Evolutionary conservation across 768 basidiomycete genomes (phyloP).

Genomic region (Gelatoporia subvermispora): DNA sequence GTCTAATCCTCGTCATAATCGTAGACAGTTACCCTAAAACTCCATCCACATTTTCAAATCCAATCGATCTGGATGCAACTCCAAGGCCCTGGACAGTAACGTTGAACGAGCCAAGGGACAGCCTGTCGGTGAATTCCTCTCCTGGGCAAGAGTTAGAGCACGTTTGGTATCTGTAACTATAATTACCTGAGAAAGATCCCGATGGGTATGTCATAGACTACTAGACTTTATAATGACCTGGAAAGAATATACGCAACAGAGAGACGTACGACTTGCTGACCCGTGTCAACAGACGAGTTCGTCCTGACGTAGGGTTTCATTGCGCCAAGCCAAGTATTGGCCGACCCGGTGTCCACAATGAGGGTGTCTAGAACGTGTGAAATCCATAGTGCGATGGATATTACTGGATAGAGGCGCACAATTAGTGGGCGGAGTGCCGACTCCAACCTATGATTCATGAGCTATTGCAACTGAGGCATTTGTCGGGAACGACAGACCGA

Average conservation of each 20-base stretch:
- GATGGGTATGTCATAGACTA: constrained; percentile 11
- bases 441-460: constrained; percentile 10
- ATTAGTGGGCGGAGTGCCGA: constrained; percentile 16
- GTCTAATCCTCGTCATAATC: background rate
- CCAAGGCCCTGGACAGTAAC: constrained; percentile 59
- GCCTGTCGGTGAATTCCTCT: constrained; percentile 39
- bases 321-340: constrained; percentile 24
- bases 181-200: constrained; percentile 4
- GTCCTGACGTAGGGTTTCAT: constrained; percentile 11
- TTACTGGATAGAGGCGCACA: constrained; percentile 4
- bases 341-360: constrained; percentile 18
- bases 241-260: background rate
- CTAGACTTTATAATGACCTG: background rate
- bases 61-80: constrained; percentile 42
- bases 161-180: background rate
- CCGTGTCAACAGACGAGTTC: constrained; percentile 13
- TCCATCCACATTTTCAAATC: constrained; percentile 48
- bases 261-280: constrained; percentile 14
- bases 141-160: background rate
- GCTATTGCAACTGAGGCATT: too few relatives aligned
- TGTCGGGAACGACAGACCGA: too few relatives aligned
- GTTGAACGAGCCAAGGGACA: constrained; percentile 45
- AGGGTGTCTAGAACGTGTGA: constrained; percentile 7
- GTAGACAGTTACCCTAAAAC: constrained; percentile 49
- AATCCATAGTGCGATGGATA: background rate